Conservation (phyloP, 495 filamentous ascomycete genomes). For the Glarea lozoyensis region DNA sequence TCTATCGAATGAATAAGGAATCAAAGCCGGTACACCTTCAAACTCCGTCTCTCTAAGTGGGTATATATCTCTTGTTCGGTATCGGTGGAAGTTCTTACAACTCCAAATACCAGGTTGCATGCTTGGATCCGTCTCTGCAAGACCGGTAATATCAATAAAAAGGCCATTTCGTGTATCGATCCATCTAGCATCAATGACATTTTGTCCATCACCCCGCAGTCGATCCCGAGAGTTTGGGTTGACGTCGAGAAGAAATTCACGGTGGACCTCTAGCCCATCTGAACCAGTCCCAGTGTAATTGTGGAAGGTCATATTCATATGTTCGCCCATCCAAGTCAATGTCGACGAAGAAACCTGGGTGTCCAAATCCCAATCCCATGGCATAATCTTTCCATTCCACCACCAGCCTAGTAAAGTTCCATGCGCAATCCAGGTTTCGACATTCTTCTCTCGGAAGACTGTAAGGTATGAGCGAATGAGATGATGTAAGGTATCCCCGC, state of each 20-base stretch:
- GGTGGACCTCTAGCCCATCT: conserved; percentile 26
- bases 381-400: conserved; percentile 80
- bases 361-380: conserved; percentile 88
- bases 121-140: conserved; percentile 57
- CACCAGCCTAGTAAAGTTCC: conserved; percentile 85
- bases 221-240: conserved; percentile 59
- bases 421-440: conserved; percentile 85
- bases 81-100: conserved; percentile 77
- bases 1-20: conserved; percentile 67
- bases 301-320: conserved; percentile 58
- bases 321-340: conserved; percentile 48
- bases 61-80: conserved; percentile 62
- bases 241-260: conserved; percentile 66
- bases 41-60: conserved; percentile 70
- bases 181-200: conserved; percentile 83
- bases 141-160: conserved; percentile 83
- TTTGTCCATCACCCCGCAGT: conserved; percentile 55
- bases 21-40: conserved; percentile 63
- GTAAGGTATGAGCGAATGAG: conserved; percentile 68
- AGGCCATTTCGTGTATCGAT: conserved; percentile 69
- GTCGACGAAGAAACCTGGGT: conserved; percentile 63
- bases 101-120: conserved; percentile 56
- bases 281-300: conserved; percentile 33
- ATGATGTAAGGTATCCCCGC: conserved; percentile 52
- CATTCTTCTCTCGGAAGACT: conserved; percentile 48